These are phyloP conservation scores for Paraconiothyrium brasiliense DNA, from an alignment of 2,329 filamentous ascomycete species.

Conservation along the genomic window DNA sequence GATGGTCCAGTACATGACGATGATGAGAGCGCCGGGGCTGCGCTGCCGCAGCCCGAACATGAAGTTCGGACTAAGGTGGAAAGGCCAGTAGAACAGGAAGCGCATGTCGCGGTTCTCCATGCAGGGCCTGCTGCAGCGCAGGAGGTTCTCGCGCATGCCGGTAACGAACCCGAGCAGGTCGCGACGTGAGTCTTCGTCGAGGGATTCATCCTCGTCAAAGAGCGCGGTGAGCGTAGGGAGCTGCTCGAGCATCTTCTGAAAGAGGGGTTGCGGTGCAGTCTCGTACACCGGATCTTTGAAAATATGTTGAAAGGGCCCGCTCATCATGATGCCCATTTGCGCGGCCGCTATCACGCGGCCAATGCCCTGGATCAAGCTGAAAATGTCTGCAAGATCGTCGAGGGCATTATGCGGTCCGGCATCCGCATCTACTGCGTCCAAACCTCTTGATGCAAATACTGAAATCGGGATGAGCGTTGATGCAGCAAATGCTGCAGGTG, in stretches of 20 bases:
- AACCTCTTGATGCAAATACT: slow-evolving; percentile 42
- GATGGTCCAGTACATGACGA: slow-evolving; percentile 52
- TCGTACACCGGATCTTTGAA: slow-evolving; percentile 29
- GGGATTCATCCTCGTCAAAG: slow-evolving; percentile 31
- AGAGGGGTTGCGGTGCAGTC: slow-evolving; percentile 39
- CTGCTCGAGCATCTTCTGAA: slow-evolving; percentile 32
- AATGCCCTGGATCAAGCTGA: slow-evolving; percentile 48
- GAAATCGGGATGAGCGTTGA: slow-evolving; percentile 43
- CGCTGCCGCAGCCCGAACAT: slow-evolving; percentile 40
- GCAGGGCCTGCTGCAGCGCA: slow-evolving; percentile 31
- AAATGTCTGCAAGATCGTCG: slow-evolving; percentile 46
- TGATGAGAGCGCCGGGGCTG: slow-evolving; percentile 46
- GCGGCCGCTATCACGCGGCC: slow-evolving; percentile 38
- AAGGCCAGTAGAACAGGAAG: slow-evolving; percentile 51
- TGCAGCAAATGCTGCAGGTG: slow-evolving; percentile 42
- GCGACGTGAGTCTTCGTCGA: slow-evolving; percentile 29
- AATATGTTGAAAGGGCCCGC: slow-evolving; percentile 38
- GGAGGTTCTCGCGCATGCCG: slow-evolving; percentile 32
- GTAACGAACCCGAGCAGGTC: slow-evolving; percentile 28
- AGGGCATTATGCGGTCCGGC: slow-evolving; percentile 26
- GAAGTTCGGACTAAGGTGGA: slow-evolving; percentile 46
- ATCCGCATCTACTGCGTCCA: slow-evolving; percentile 29
- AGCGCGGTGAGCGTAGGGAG: slow-evolving; percentile 32
- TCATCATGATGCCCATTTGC: slow-evolving; percentile 25
- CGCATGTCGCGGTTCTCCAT: slow-evolving; percentile 46